These are phyloP conservation scores for Moesziomyces parantarcticus DNA, from an alignment of 1,284 basidiomycete species.

Conservation along the genomic window DNA sequence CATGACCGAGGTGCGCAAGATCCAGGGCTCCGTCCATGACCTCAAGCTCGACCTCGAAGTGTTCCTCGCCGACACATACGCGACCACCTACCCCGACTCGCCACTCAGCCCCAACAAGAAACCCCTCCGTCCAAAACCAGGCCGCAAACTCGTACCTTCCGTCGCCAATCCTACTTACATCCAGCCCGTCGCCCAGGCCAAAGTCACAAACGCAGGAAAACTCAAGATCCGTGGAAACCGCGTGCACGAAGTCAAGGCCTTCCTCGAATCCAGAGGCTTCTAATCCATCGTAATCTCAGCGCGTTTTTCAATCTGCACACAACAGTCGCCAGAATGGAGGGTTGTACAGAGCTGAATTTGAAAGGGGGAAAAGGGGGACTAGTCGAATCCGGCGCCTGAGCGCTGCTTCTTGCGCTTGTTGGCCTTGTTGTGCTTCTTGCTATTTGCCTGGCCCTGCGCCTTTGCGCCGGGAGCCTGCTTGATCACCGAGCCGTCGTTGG, in stretches of 20 bases:
- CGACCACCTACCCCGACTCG: background rate
- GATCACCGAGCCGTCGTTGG: slow-evolving; percentile 47
- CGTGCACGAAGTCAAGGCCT: slow-evolving; percentile 35
- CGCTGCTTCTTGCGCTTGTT: slow-evolving; percentile 71
- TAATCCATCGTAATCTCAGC: slow-evolving; percentile 2
- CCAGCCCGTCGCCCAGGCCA: slow-evolving; percentile 22
- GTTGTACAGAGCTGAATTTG: background rate
- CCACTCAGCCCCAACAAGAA: slow-evolving; percentile 24
- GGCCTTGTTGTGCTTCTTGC: slow-evolving; percentile 91
- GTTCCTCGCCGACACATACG: slow-evolving; percentile 32
- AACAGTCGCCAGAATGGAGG: background rate
- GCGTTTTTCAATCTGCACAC: background rate
- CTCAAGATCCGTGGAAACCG: slow-evolving; percentile 45
- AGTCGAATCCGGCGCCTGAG: slow-evolving; percentile 57
- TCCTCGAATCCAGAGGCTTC: slow-evolving; percentile 43
- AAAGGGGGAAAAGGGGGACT: background rate
- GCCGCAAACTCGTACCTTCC: slow-evolving; percentile 12
- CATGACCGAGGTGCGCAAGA: slow-evolving; percentile 53
- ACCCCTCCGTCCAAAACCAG: slow-evolving; percentile 14
- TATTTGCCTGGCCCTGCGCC: slow-evolving; percentile 70
- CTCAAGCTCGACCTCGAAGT: slow-evolving; percentile 27
- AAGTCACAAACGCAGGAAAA: slow-evolving; percentile 27
- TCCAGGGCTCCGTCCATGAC: slow-evolving; percentile 46
- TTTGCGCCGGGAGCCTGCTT: slow-evolving; percentile 69
- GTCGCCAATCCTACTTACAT: slow-evolving; percentile 17